These are phyloP conservation scores for Cicer yamashitae DNA, from an alignment of 306 rosid species.

Conservation along the genomic window DNA sequence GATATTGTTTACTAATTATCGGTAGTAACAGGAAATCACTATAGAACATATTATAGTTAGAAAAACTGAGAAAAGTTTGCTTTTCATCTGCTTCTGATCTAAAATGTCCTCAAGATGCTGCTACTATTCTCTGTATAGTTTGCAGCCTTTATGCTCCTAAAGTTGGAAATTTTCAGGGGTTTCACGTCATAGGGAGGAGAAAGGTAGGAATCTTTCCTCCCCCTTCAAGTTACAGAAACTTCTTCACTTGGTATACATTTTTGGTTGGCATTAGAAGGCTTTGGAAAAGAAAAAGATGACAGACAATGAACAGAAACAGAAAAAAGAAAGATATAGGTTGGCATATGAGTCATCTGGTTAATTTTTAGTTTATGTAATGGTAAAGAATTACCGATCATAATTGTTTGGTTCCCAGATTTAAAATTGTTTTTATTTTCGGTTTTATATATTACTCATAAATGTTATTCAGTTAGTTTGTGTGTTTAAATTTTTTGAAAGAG, in stretches of 20 bases:
- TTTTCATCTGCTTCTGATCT: constrained; percentile 34
- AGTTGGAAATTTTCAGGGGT: constrained; percentile 38
- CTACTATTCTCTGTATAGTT: constrained; percentile 36
- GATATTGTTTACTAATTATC: constrained; percentile 18
- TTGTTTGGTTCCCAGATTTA: constrained; percentile 26
- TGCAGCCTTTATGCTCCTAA: constrained; percentile 28
- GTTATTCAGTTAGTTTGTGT: constrained; percentile 13
- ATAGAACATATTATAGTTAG: constrained; percentile 14
- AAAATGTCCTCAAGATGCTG: constrained; percentile 32
- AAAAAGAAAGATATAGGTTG: not conserved
- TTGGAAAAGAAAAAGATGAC: not conserved
- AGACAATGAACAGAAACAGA: not conserved
- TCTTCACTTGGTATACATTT: constrained; percentile 23
- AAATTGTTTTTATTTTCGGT: not conserved
- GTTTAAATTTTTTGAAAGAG: constrained; percentile 6
- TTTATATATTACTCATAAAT: not conserved
- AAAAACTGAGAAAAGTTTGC: constrained; percentile 17
- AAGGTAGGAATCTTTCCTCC: constrained; percentile 42
- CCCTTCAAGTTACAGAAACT: constrained; percentile 37
- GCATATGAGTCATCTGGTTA: constrained; percentile 34
- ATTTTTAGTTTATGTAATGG: constrained; percentile 1
- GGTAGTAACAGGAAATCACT: constrained; percentile 23
- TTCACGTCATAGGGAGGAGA: constrained; percentile 6
- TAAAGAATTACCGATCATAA: constrained; percentile 4
- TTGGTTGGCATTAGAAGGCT: constrained; percentile 29